Conservation (phyloP, 2,329 filamentous ascomycete species). For the Periconia macrospinosa region DNA sequence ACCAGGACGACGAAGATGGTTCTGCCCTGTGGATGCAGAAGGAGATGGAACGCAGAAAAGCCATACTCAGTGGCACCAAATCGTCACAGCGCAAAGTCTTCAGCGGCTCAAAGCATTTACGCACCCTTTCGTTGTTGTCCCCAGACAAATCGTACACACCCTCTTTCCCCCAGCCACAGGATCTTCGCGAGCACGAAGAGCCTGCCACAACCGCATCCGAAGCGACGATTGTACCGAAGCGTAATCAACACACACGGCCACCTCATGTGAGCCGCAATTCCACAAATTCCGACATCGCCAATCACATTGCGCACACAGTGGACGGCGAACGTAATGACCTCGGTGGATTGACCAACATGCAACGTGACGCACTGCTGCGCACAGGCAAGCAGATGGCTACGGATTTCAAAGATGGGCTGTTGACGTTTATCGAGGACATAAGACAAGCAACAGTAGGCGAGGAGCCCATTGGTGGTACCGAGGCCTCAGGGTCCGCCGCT, state of each 20-base stretch:
- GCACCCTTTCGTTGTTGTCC: constrained; percentile 82
- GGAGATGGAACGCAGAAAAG: constrained; percentile 75
- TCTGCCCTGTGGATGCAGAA: constrained; percentile 48
- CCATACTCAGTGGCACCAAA: constrained; percentile 59
- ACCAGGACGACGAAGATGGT: constrained; percentile 50
- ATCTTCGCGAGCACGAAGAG: constrained; percentile 33
- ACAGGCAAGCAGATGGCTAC: constrained; percentile 76
- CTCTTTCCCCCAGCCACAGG: constrained; percentile 42
- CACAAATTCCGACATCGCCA: constrained; percentile 36
- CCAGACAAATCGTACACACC: constrained; percentile 49
- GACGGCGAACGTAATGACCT: constrained; percentile 36
- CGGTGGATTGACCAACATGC: constrained; percentile 31
- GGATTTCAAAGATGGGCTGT: constrained; percentile 85
- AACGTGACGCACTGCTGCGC: constrained; percentile 42
- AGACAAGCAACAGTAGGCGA: constrained; percentile 95
- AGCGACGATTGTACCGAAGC: constrained; percentile 3
- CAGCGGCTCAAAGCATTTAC: constrained; percentile 61
- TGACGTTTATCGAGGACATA: constrained; percentile 94
- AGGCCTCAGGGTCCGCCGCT: constrained; percentile 29
- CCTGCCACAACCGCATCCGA: background rate
- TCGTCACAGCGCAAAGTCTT: constrained; percentile 61
- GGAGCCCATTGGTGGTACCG: constrained; percentile 54
- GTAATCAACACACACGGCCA: constrained; percentile 9
- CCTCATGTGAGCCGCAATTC: constrained; percentile 21
- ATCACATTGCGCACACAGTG: constrained; percentile 25